phyloP scores from a whole-genome alignment of 2,329 filamentous ascomycete genomes.

The Colletotrichum graminicola region DNA sequence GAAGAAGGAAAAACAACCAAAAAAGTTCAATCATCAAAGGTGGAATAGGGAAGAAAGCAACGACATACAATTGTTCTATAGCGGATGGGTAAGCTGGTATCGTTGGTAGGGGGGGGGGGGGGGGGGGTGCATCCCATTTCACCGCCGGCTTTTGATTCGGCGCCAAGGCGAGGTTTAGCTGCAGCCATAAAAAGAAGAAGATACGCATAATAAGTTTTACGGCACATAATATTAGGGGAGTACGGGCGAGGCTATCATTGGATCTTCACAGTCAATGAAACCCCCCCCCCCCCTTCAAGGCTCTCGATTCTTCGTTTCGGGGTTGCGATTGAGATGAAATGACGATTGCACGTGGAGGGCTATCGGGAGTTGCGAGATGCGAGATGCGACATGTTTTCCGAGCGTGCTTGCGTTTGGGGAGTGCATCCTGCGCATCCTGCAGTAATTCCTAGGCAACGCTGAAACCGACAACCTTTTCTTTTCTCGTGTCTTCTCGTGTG shows the following conservation, averaged over 20 bases:
- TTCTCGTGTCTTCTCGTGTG: neutral
- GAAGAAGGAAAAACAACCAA: neutral
- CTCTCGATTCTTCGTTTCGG: slow-evolving; percentile 3
- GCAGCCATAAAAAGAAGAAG: neutral
- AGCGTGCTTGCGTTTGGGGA: neutral
- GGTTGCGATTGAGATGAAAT: slow-evolving; percentile 3
- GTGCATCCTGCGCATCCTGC: neutral
- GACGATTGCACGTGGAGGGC: neutral
- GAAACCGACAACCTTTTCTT: slow-evolving; percentile 27
- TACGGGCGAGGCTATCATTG: neutral
- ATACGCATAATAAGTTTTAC: neutral
- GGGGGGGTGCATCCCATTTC: too few relatives aligned
- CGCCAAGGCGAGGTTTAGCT: neutral
- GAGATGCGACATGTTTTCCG: neutral
- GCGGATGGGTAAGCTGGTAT: neutral
- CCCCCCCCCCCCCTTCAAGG: neutral
- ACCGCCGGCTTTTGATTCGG: neutral
- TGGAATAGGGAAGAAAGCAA: slow-evolving; percentile 9
- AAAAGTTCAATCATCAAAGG: neutral
- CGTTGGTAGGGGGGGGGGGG: neutral
- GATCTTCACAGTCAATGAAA: slow-evolving; percentile 5
- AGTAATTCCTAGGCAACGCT: slow-evolving; percentile 14
- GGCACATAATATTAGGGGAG: too few relatives aligned
- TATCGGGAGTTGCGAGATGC: too few relatives aligned
- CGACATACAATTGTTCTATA: neutral